phyloP scores from a whole-genome alignment of 2,329 filamentous ascomycete species.

The Amphichorda felina region DNA sequence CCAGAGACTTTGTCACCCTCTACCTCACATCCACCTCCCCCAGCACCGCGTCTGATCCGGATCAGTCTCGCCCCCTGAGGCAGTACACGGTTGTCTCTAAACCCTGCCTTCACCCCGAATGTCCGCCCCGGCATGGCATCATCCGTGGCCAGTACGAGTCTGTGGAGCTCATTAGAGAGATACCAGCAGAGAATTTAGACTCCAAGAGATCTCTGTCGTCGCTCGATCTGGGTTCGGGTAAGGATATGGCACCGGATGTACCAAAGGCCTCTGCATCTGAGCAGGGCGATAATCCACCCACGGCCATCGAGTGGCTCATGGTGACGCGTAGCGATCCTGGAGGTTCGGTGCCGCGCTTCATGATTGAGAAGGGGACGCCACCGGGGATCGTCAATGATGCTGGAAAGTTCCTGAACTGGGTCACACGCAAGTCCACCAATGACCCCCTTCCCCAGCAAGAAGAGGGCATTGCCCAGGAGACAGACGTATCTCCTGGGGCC shows the following conservation, averaged over 20 bases:
- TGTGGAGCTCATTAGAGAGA: conserved; percentile 80
- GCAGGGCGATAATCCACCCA: conserved; percentile 18
- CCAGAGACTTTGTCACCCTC: conserved; percentile 77
- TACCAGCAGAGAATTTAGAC: conserved; percentile 41
- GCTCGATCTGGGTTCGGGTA: conserved; percentile 14
- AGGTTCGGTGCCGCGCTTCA: conserved; percentile 76
- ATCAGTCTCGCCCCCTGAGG: conserved; percentile 31
- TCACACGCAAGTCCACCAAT: conserved; percentile 24
- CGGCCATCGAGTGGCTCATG: conserved; percentile 78
- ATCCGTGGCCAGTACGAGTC: conserved; percentile 84
- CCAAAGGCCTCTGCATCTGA: not conserved
- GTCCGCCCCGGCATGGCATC: conserved; percentile 57
- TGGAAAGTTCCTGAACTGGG: conserved; percentile 71
- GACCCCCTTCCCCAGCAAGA: conserved; percentile 9
- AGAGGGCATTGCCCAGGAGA: not conserved
- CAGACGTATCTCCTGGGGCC: not conserved
- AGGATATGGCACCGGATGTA: conserved; percentile 9
- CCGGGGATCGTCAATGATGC: conserved; percentile 70
- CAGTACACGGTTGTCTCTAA: conserved; percentile 84
- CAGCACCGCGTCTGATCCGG: conserved; percentile 18
- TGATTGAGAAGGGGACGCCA: conserved; percentile 84
- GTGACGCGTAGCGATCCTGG: conserved; percentile 81
- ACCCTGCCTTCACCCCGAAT: conserved; percentile 67
- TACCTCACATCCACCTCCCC: conserved; percentile 55
- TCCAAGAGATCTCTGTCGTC: conserved; percentile 20